Conservation (phyloP, 345 rosid genomes). For the Salix brachista region DNA sequence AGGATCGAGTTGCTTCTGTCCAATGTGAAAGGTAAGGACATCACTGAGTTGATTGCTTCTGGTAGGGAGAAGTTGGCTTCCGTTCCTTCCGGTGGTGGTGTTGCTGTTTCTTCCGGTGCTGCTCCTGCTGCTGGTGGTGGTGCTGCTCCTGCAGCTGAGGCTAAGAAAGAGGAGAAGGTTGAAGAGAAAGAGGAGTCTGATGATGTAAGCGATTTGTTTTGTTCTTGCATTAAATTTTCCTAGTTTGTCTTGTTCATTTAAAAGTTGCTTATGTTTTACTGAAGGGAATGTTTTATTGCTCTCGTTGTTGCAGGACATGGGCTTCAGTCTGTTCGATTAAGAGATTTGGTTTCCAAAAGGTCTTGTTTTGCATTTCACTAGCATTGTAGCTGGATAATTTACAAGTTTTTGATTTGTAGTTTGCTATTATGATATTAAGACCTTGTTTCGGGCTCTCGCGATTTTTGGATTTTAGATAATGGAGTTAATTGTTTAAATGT, state of each 20-base stretch:
- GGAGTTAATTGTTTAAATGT: conserved; percentile 3
- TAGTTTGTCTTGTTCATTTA: background rate
- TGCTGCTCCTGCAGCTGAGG: conserved; percentile 50
- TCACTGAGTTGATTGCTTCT: conserved; percentile 59
- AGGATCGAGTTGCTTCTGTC: conserved; percentile 53
- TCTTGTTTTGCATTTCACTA: background rate
- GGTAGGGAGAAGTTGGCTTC: conserved; percentile 79
- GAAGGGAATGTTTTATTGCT: background rate
- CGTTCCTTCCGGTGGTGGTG: conserved; percentile 70
- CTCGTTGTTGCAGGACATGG: conserved; percentile 59
- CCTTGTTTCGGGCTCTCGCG: background rate
- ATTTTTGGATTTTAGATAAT: conserved; percentile 24
- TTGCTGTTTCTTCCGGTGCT: conserved; percentile 40
- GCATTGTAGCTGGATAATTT: conserved; percentile 12
- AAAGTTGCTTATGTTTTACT: background rate
- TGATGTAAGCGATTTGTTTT: conserved; percentile 35
- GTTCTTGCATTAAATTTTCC: background rate
- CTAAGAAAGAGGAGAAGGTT: conserved; percentile 67
- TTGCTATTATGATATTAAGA: conserved; percentile 15
- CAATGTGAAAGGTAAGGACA: conserved; percentile 56
- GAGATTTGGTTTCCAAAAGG: conserved; percentile 9
- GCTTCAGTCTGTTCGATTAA: conserved; percentile 77
- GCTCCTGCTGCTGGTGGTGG: conserved; percentile 39
- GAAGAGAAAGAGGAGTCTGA: conserved; percentile 82
- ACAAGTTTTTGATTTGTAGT: conserved; percentile 25